Percentiles rank a stretch among this genome's conserved stretches.
These are phyloP conservation scores for Solanum sitiens DNA, from an alignment of 257 asterid genomes.

Conservation along the genomic window DNA sequence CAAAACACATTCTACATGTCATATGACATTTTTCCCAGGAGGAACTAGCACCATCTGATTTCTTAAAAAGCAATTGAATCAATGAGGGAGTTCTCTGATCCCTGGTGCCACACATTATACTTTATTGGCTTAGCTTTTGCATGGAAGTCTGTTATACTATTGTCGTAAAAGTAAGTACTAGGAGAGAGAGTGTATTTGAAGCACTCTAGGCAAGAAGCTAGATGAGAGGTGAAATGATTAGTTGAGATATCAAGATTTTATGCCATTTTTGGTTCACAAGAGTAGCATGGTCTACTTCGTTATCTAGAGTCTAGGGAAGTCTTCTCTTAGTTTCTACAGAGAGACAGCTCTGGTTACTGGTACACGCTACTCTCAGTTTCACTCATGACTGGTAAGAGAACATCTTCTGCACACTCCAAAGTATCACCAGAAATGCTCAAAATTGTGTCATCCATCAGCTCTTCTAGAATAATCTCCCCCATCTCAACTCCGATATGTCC, in stretches of 20 bases:
- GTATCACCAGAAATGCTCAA: conserved; percentile 21
- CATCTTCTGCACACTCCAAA: conserved; percentile 1
- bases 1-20: background rate
- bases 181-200: background rate
- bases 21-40: background rate
- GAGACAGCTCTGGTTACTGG: background rate
- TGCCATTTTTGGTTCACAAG: background rate
- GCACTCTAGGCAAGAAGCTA: background rate
- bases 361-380: conserved; percentile 11
- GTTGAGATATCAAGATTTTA: background rate
- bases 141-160: background rate
- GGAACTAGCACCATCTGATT: background rate
- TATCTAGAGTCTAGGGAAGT: background rate
- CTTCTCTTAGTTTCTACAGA: background rate
- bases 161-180: background rate
- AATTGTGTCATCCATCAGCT: conserved; percentile 50
- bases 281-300: background rate
- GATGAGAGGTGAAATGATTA: background rate
- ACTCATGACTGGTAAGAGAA: conserved; percentile 5
- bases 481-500: conserved; percentile 45
- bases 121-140: background rate
- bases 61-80: background rate
- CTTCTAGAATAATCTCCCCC: conserved; percentile 47
- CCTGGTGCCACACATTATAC: background rate
- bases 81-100: background rate